Base-by-base conservation (phyloP, 345 rosid species). In the Salix koriyanagi region DNA sequence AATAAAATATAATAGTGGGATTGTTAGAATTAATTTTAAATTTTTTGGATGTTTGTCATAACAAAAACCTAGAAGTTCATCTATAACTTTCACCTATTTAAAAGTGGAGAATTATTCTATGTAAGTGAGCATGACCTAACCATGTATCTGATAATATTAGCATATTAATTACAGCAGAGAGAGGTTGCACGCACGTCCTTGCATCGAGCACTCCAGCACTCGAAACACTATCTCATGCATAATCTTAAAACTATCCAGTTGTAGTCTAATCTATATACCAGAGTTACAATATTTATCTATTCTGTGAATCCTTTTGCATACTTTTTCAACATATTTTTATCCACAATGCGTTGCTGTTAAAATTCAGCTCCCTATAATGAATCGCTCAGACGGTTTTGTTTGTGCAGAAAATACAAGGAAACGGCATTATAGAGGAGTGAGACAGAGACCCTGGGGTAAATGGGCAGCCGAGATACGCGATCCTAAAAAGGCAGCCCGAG, bases 391-490 rank as follows among this genome's bases (percentile, higher is more conserved):
- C 28, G 14, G 4, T 58, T 58, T 58, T 69, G 69, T 76, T 69
- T 66, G 79, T 79, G 84, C 77, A 93, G 98, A 85, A 65, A 86
- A 19, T 72, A 73, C 87, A 52, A 85, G 91, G 82, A 89, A 77
- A 77, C 85, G 88, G 67, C 97, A 92, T 74, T 94, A 94, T 76
- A 89, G 98, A 46, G 82, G 82, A n/a, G 82, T 79, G n/a, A 79
- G 82, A 32, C 82, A 79, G 65, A 70, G 82, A 39, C 82, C 82
- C 2, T 79, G 82, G 82, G 82, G 82, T 1, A 79, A 79, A 65
- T 79, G 82, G 82, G 82, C 82, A 41, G 82, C 82, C 4, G 82
- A 79, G 41, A 79, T 79, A 75, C 78, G 82, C 8, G 82, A 79
- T 34, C 82, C 82, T 6, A 79, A 79, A 71, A 79, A 79, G 70